Percentiles rank a stretch among this genome's conserved stretches.
Conservation (phyloP, 169 alveolate species). For the Cryptosporidium sp. region DNA sequence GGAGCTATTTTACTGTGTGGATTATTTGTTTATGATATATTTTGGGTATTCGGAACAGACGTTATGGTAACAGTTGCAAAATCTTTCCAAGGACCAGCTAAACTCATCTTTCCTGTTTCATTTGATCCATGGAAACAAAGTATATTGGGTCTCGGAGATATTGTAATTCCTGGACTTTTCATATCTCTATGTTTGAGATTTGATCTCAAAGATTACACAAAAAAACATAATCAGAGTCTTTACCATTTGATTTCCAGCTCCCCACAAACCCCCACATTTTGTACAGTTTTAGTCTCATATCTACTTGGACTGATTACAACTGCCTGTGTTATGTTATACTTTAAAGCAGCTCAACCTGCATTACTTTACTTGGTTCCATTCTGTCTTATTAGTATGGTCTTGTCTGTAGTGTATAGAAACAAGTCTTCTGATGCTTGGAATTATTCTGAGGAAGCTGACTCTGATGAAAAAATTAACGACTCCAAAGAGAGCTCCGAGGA, state of each 20-base stretch:
- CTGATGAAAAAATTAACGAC: slow-evolving; percentile 1
- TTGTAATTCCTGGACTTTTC: slow-evolving; percentile 94
- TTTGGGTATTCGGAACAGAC: slow-evolving; percentile 95
- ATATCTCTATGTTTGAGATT: slow-evolving; percentile 90
- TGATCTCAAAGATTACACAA: slow-evolving; percentile 82
- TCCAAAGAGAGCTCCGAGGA: slow-evolving; percentile 37
- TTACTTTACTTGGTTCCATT: slow-evolving; percentile 93
- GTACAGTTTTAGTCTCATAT: slow-evolving; percentile 86
- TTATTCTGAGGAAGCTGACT: slow-evolving; percentile 26
- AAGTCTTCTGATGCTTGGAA: slow-evolving; percentile 72
- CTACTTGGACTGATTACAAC: slow-evolving; percentile 89
- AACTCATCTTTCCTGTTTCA: slow-evolving; percentile 89
- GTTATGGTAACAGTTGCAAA: slow-evolving; percentile 95
- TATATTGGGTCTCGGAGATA: slow-evolving; percentile 94
- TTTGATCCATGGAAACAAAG: slow-evolving; percentile 83
- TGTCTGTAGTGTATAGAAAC: slow-evolving; percentile 80
- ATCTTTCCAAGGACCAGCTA: slow-evolving; percentile 92
- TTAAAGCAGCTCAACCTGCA: slow-evolving; percentile 93
- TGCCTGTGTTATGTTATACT: slow-evolving; percentile 87
- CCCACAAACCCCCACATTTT: slow-evolving; percentile 78
- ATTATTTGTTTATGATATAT: slow-evolving; percentile 92
- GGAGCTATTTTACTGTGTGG: slow-evolving; percentile 89
- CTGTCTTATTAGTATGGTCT: slow-evolving; percentile 81
- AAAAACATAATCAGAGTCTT: slow-evolving; percentile 74
- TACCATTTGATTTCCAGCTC: slow-evolving; percentile 40